A percentile compares a stretch with the other conserved stretches of the same genome.
Conservation (phyloP, 1,139 yeast genomes). For the Yamadazyma sp. region DNA sequence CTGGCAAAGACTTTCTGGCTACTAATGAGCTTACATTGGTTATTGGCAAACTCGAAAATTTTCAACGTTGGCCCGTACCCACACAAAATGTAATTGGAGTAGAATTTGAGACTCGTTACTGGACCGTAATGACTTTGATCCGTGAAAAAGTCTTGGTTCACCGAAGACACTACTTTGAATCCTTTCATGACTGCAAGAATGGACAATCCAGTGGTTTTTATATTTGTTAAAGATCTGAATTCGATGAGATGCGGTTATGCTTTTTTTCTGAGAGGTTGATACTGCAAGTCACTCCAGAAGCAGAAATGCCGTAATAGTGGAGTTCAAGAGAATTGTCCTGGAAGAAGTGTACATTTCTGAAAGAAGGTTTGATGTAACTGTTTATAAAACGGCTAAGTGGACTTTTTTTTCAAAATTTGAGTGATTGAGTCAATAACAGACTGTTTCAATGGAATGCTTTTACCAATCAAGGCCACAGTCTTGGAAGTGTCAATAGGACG, state of each 20-base stretch:
- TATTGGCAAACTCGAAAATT: constrained; percentile 41
- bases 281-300: too few relatives aligned
- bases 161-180: constrained; percentile 14
- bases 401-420: constrained; percentile 28
- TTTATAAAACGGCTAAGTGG: neutral
- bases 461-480: constrained; percentile 35
- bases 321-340: too few relatives aligned
- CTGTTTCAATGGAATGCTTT: constrained; percentile 34
- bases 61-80: constrained; percentile 76
- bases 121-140: constrained; percentile 66
- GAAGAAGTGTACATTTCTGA: neutral
- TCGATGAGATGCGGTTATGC: constrained; percentile 8
- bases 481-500: constrained; percentile 32
- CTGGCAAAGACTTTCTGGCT: constrained; percentile 54
- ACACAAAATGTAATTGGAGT: constrained; percentile 43
- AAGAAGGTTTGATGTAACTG: neutral
- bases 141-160: constrained; percentile 21
- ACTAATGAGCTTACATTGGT: constrained; percentile 36
- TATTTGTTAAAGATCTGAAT: constrained; percentile 1
- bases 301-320: too few relatives aligned
- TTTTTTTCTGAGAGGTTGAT: too few relatives aligned
- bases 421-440: constrained; percentile 40
- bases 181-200: neutral
- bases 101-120: constrained; percentile 61
- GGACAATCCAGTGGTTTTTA: too few relatives aligned